These are phyloP conservation scores for Tolypocladium ophioglossoides DNA, from an alignment of 2,329 filamentous ascomycete species.

Conservation along the genomic window DNA sequence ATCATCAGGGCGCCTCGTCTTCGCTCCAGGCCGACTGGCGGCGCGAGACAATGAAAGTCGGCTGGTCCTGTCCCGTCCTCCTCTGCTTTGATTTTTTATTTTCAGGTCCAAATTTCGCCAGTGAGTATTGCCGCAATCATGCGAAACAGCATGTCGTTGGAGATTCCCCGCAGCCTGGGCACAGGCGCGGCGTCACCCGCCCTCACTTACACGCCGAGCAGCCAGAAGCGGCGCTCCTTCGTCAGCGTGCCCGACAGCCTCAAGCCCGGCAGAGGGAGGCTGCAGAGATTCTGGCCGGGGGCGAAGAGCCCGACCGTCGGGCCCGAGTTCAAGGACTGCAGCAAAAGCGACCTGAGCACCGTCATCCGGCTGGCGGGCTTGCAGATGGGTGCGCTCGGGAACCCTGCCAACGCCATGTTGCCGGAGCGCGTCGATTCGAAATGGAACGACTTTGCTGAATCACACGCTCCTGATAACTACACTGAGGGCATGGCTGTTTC, in stretches of 20 bases:
- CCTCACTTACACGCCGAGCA: background rate
- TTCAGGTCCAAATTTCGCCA: background rate
- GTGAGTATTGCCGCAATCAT: background rate
- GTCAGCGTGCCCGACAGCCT: conserved; percentile 8
- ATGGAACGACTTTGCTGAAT: background rate
- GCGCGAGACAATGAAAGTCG: background rate
- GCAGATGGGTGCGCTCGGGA: conserved; percentile 4
- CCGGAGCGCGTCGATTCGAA: background rate
- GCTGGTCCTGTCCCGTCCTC: background rate
- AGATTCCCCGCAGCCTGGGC: background rate
- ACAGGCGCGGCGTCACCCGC: background rate
- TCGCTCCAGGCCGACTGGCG: background rate
- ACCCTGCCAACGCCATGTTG: conserved; percentile 1
- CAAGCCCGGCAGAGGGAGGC: conserved; percentile 17
- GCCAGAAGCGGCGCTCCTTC: conserved; percentile 2
- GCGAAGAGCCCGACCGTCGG: conserved; percentile 15
- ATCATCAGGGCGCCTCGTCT: background rate
- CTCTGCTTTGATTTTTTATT: background rate
- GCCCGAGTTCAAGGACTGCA: conserved; percentile 15
- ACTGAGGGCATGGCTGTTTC: background rate
- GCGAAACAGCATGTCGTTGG: background rate
- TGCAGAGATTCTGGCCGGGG: conserved; percentile 19
- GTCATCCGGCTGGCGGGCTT: conserved; percentile 2
- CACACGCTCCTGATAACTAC: no score
- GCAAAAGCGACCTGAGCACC: conserved; percentile 7